A percentile compares a stretch with the other conserved stretches of the same genome.
phyloP scores from a whole-genome alignment of 1,284 basidiomycete genomes.

The Omphalotus olearius region DNA sequence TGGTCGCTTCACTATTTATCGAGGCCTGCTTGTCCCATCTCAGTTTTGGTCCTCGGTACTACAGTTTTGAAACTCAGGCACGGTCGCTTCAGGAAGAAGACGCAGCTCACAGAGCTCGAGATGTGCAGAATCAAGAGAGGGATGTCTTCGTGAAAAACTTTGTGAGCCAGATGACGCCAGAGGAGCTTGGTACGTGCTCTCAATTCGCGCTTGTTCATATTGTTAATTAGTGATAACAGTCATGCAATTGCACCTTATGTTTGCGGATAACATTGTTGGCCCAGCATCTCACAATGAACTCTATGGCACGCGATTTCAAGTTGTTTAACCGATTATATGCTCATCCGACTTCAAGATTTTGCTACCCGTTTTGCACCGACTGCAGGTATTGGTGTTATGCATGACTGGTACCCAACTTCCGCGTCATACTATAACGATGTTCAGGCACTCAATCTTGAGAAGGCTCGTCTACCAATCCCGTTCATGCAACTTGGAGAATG shows the following conservation, averaged over 20 bases:
- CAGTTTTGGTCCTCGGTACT: slow-evolving; percentile 4
- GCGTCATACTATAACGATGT: slow-evolving; percentile 23
- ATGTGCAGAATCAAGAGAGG: background rate
- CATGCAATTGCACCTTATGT: slow-evolving; percentile 26
- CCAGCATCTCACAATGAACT: slow-evolving; percentile 23
- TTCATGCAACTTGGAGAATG: slow-evolving; percentile 26
- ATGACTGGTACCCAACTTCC: slow-evolving; percentile 26
- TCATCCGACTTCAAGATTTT: slow-evolving; percentile 15
- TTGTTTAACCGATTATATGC: background rate
- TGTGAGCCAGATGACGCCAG: slow-evolving; percentile 7
- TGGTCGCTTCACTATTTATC: background rate
- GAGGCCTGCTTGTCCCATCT: background rate
- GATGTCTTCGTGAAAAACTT: slow-evolving; percentile 5
- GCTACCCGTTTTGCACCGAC: slow-evolving; percentile 18
- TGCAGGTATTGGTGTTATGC: slow-evolving; percentile 23
- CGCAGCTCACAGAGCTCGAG: background rate
- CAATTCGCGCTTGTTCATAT: background rate
- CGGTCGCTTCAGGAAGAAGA: background rate
- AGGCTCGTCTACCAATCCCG: slow-evolving; percentile 22
- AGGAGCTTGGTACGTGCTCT: slow-evolving; percentile 6
- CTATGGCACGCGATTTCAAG: slow-evolving; percentile 17
- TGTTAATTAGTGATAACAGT: slow-evolving; percentile 12
- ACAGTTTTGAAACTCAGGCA: slow-evolving; percentile 2
- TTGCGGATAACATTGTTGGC: slow-evolving; percentile 25
- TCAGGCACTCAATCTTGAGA: slow-evolving; percentile 21